These are phyloP conservation scores for Candida lessepsii DNA, from an alignment of 805 yeast species.

Conservation along the genomic window DNA sequence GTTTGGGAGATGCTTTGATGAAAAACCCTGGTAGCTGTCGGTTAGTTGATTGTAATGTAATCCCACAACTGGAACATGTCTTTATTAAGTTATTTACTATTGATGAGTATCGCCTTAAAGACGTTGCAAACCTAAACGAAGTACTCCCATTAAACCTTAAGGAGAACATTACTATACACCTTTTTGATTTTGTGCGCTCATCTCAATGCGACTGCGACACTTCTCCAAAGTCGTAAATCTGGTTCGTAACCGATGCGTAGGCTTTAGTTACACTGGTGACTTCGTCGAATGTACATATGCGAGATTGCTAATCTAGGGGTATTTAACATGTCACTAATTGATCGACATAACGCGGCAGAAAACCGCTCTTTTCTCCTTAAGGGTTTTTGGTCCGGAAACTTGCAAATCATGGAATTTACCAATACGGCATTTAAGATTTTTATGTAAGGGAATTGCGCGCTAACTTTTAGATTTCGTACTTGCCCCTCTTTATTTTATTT, in stretches of 20 bases:
- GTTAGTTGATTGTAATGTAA: slow-evolving; percentile 41
- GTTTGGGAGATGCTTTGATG: slow-evolving; percentile 8
- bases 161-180: no score
- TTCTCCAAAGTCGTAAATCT: not conserved
- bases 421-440: slow-evolving; percentile 1
- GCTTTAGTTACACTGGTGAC: not conserved
- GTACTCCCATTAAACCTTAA: no score
- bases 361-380: no score
- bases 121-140: not conserved
- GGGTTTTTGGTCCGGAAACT: no score
- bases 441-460: not conserved
- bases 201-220: slow-evolving; percentile 2
- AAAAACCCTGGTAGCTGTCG: slow-evolving; percentile 13
- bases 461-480: slow-evolving; percentile 2
- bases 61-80: slow-evolving; percentile 59
- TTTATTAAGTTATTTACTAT: slow-evolving; percentile 15
- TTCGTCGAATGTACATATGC: not conserved
- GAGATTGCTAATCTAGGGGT: not conserved
- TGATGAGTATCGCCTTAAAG: slow-evolving; percentile 5
- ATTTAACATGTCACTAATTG: no score
- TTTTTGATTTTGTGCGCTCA: no score
- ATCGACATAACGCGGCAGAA: no score
- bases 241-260: slow-evolving; percentile 1
- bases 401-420: not conserved
- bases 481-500: not conserved